These are phyloP conservation scores for Aspergillus homomorphus DNA, from an alignment of 495 filamentous ascomycete genomes.

Conservation along the genomic window DNA sequence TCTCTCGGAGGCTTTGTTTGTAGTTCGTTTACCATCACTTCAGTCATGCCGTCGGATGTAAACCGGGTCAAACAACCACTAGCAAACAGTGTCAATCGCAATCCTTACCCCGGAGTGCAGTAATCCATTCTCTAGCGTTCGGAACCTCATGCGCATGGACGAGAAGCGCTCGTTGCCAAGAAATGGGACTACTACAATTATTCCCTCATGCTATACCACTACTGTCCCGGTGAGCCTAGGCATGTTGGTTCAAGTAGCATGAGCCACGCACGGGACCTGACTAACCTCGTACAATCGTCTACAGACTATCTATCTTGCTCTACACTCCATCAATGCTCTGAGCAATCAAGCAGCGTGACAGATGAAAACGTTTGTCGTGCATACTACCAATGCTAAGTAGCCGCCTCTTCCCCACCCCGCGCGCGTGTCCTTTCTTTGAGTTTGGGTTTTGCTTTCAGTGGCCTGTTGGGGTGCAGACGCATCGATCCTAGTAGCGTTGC, in stretches of 20 bases:
- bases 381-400: background rate
- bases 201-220: constrained; percentile 1
- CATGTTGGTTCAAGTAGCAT: background rate
- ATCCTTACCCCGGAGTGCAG: constrained; percentile 15
- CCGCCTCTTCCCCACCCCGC: background rate
- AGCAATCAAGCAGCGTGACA: too few species aligned
- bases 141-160: constrained; percentile 7
- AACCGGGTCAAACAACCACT: background rate
- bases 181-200: constrained; percentile 14
- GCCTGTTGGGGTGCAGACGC: background rate
- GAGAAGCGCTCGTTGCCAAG: background rate
- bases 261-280: background rate
- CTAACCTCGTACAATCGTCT: too few species aligned
- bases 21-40: background rate
- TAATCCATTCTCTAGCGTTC: constrained; percentile 17
- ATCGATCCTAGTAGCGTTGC: background rate
- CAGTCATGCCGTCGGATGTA: constrained; percentile 12
- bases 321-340: background rate
- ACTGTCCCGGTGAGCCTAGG: background rate
- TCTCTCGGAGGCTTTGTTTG: background rate
- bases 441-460: background rate
- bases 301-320: background rate
- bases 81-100: background rate
- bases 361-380: too few species aligned
- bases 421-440: background rate